These are phyloP conservation scores for Quercus variabilis DNA, from an alignment of 306 rosid genomes.

Conservation along the genomic window DNA sequence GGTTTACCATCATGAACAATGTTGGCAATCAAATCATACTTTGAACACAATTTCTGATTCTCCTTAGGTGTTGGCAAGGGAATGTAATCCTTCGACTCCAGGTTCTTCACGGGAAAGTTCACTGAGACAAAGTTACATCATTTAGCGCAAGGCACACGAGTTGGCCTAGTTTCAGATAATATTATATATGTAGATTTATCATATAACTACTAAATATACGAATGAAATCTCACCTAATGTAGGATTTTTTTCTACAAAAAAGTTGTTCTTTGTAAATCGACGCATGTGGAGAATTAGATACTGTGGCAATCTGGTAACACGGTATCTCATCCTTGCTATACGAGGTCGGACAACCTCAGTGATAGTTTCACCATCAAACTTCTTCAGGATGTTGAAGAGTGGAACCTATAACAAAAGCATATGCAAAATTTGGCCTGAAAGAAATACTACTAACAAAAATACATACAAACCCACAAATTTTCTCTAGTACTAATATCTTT, in stretches of 20 bases:
- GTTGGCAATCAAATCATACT: conserved; percentile 89
- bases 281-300: conserved; percentile 91
- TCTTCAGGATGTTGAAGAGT: conserved; percentile 87
- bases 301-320: conserved; percentile 78
- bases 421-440: neutral
- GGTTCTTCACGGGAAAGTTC: conserved; percentile 94
- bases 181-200: neutral
- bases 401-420: conserved; percentile 61
- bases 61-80: conserved; percentile 81
- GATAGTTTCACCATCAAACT: conserved; percentile 90
- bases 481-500: neutral
- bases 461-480: neutral
- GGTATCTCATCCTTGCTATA: conserved; percentile 84
- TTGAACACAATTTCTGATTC: conserved; percentile 61
- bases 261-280: conserved; percentile 91
- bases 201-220: neutral
- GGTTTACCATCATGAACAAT: conserved; percentile 96
- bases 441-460: neutral
- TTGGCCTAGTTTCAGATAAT: conserved; percentile 4
- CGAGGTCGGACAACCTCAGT: conserved; percentile 98
- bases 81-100: conserved; percentile 93
- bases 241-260: conserved; percentile 97
- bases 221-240: conserved; percentile 59
- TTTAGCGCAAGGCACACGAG: conserved; percentile 16
- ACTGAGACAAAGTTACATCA: conserved; percentile 40